Conservation (phyloP, 2,329 filamentous ascomycete genomes). For the Trichoderma lentiforme region DNA sequence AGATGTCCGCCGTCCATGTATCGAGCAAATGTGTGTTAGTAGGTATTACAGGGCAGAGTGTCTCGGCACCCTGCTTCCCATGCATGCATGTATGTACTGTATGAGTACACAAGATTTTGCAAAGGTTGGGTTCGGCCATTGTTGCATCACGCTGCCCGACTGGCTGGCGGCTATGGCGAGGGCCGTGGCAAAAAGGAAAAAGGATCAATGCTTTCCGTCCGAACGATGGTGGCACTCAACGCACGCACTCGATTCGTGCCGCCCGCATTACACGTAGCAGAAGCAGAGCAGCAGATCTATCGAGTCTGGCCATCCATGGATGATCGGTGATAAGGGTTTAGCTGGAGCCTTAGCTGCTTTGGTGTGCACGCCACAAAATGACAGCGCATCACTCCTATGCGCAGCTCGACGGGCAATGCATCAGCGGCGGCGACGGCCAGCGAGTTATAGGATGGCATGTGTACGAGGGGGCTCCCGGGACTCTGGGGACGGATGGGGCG, state of each 20-base stretch:
- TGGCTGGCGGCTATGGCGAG: neutral
- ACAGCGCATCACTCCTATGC: constrained; percentile 20
- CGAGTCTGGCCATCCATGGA: neutral
- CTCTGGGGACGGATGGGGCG: constrained; percentile 13
- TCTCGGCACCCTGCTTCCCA: neutral
- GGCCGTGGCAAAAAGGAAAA: neutral
- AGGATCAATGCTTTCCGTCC: neutral
- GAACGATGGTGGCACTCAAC: neutral
- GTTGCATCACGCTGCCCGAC: neutral
- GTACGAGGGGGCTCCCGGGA: constrained; percentile 13
- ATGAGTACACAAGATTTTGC: neutral
- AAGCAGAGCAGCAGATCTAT: neutral
- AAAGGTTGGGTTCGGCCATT: neutral
- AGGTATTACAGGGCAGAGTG: neutral
- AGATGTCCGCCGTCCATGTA: neutral
- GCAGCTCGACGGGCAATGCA: constrained; percentile 11
- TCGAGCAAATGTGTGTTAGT: neutral
- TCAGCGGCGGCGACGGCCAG: constrained; percentile 11
- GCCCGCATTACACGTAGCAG: neutral
- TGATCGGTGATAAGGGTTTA: constrained; percentile 17
- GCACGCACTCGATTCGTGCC: neutral
- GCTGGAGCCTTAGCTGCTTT: constrained; percentile 5
- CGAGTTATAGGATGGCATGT: constrained; percentile 18
- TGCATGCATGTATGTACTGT: neutral
- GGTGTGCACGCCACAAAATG: constrained; percentile 19